Evolutionary conservation across 225 moss, liverwort and hornwort genomes (phyloP), one percentile per base, ranked within the genome.

Genomic region (Polytrichum formosum): DNA sequence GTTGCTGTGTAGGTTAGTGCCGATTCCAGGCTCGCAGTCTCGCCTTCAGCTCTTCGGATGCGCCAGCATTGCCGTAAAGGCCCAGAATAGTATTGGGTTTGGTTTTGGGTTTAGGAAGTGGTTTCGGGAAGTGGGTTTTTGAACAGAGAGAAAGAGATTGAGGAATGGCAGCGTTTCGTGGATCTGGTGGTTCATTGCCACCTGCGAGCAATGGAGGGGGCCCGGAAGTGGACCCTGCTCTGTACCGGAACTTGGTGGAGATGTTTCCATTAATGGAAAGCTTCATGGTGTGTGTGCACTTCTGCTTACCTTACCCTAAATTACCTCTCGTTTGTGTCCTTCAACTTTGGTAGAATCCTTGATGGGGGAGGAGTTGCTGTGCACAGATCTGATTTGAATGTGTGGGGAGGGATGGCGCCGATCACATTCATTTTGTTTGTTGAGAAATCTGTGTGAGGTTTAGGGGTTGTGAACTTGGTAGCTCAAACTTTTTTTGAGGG

Each of bases 241-340:
- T 89, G 77, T 89, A 89, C 61, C 86, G 84, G 2, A 89, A 86
- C 73, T 67, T 89, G 66, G 86, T 89, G 79, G 89, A 89, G 86
- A 89, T 89, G 84, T 86, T 89, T 76, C 89, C 89, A 19, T 73
- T 89, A 28, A 86, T 89, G 89, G 89, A 89, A 72, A 89, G 81
- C 53, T 89, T 89, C 54, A 86, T 89, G 89, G 89, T 89, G 63
- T 64, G 88, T 80, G 30, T 26, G 56, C 46, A 46, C 46, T 46
- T 16, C 46, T 46, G 46, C 46, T 46, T 2, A 10, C 2, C 53
- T 18, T 59, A 25, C 25, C 65, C 1, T 72, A 7, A 60, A 17
- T 66, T 61, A 26, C 30, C 55, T 64, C 56, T 64, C 25, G 70
- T 56, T 30, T 28, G 26, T 37, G 18, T 6, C 28, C 4, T 9